Base-by-base conservation (phyloP, 345 rosid species). In the Laguncularia racemosa region DNA sequence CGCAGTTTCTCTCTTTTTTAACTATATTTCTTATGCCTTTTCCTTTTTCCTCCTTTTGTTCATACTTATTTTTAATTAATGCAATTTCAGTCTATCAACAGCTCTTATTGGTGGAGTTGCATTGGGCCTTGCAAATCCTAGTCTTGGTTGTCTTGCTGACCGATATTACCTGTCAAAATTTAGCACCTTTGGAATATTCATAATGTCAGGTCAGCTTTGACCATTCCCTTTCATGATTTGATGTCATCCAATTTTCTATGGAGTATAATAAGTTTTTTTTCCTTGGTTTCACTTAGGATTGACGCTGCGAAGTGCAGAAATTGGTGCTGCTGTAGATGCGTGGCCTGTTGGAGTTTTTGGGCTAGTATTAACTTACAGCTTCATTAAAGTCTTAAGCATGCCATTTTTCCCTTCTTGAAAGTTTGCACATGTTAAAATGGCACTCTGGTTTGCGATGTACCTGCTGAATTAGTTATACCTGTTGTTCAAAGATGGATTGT, bases 321-420 rank as follows among this genome's bases (percentile, higher is more conserved):
- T 91, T 65, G 81, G 84, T 56, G 86, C 84, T 21, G 98, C 96
- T 60, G 78, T 72, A 4, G 73, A 88, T 69, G 91, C 95, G 51
- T 91, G 98, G 98, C 85, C 88, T 38, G 84, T 84, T 2, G 98
- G 95, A 73, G 45, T 82, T 58, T 81, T 78, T 52, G 98, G 98
- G 76, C 95, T 91, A 71, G 98, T 91, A 91, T 76, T 96, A 65
- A 64, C 75, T 80, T 58, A 18, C 76, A 55, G 63, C 67, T 65
- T 64, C 68, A 67, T 65, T 68, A 65, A 61, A 57, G 69, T 70
- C 58, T 68, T 76, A 50, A 73, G 59, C 55, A 53, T 74, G 65
- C 5, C 68, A 62, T 62, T 75, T 67, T 76, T 73, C 61, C 56
- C 75, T 64, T 61, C 61, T 17, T 38, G 44, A 15, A 0, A 14